Evolutionary conservation across 345 rosid species (phyloP), one percentile per base, ranked within the genome.

Genomic region (Hypericum androsaemum): DNA sequence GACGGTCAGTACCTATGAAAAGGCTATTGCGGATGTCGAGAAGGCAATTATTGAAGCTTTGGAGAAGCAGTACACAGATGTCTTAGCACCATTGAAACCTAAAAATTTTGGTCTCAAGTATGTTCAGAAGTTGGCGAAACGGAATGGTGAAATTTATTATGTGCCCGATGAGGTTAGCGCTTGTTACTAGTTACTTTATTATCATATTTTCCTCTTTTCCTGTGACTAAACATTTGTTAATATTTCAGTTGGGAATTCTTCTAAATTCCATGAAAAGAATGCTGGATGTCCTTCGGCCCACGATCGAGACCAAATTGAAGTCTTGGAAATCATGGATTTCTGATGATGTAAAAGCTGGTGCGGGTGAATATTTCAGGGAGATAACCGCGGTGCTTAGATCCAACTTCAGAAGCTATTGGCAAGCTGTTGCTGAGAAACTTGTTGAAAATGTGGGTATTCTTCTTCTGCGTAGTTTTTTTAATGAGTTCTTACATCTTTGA

Each of bases 1-100:
- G 32, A 22, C 4, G 32, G 32, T 22, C 32, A 4, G 32, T 22
- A 22, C 4, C 32, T 22, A 22, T 22, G 32, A 22, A 22, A 48
- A 63, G 69, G 69, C 63, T 16, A 46, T 64, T 53, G 69, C 63
- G 47, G 59, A 64, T 47, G 51, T 58, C 47, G 69, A 64, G 41
- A 64, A 56, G 57, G 63, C 69, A 45, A 64, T 53, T n/a, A 64
- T 57, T 52, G 69, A 64, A 39, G 44, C 69, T 41, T 41, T 64
- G 47, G 69, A 64, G 32, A 58, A 58, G 54, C 69, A 64, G 36
- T 58, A 51, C 53, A 49, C 59, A 6, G 69, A 58, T 22, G 61
- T 41, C 32, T 58, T 64, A 39, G 52, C 63, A 8, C 59, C 69
- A 14, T 38, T 64, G 55, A 63, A 63, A 35, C 63, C 63, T 28